Conservation (phyloP, 371 early-diverging fungal genomes). For the Mortierella polycephala region DNA sequence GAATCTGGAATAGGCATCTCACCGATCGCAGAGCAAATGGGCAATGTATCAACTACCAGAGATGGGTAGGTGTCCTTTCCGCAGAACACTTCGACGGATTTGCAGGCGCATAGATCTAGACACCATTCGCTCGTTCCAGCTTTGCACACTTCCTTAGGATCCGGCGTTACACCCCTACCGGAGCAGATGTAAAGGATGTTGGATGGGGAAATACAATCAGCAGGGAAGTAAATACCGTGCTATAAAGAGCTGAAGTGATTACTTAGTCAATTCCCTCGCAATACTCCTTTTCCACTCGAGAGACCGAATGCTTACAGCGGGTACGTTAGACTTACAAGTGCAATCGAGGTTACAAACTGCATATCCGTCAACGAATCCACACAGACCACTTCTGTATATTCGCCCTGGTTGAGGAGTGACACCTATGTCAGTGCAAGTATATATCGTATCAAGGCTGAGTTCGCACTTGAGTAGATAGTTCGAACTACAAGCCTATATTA, state of each 20-base stretch:
- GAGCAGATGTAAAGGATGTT: constrained; percentile 20
- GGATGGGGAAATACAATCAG: neutral
- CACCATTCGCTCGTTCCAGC: constrained; percentile 12
- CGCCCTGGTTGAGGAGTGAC: neutral
- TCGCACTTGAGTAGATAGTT: constrained; percentile 1
- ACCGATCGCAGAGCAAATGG: neutral
- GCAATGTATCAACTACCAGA: constrained; percentile 5
- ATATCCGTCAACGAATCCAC: neutral
- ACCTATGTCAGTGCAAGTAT: constrained; percentile 2
- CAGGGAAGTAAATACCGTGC: constrained; percentile 15
- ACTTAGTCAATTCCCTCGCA: neutral
- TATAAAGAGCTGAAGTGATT: neutral
- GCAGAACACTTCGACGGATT: constrained; percentile 7
- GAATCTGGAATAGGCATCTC: neutral
- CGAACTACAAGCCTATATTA: constrained; percentile 7
- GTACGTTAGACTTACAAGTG: constrained; percentile 10
- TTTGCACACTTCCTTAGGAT: constrained; percentile 10
- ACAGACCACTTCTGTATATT: neutral
- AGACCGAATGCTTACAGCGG: constrained; percentile 16
- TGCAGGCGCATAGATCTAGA: constrained; percentile 14
- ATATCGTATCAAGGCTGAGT: neutral
- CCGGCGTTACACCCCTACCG: neutral
- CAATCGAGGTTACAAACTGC: constrained; percentile 18
- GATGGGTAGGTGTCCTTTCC: constrained; percentile 12
- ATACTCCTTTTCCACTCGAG: too few relatives aligned